These are phyloP conservation scores for Extremus antarcticus DNA, from an alignment of 495 filamentous ascomycete genomes.

Conservation along the genomic window DNA sequence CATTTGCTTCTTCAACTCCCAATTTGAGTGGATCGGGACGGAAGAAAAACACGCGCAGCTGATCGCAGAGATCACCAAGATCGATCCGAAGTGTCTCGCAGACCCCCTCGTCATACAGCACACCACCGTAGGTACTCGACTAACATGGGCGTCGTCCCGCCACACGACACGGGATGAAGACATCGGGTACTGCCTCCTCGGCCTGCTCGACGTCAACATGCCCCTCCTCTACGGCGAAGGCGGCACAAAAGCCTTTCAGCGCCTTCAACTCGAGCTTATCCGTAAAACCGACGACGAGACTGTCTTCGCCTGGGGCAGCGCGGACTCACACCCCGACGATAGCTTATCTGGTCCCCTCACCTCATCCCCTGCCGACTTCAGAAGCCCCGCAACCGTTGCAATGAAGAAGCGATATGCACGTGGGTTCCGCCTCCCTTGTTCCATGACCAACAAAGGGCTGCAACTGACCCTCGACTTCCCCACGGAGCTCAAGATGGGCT, in stretches of 20 bases:
- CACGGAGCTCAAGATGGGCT: too few relatives aligned
- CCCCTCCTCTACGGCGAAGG: constrained; percentile 19
- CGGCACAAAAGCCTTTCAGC: constrained; percentile 12
- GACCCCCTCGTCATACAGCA: background rate
- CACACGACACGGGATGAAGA: constrained; percentile 15
- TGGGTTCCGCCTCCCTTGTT: background rate
- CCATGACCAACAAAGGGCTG: constrained; percentile 9
- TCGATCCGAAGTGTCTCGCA: background rate
- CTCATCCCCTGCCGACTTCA: background rate
- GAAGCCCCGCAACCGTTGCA: background rate
- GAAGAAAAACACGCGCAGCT: background rate
- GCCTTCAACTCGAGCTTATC: constrained; percentile 13
- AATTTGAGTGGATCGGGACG: constrained; percentile 4
- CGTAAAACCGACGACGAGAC: background rate
- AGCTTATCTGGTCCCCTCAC: background rate
- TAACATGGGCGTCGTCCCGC: constrained; percentile 15
- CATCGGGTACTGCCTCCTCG: constrained; percentile 18
- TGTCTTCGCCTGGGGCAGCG: constrained; percentile 9
- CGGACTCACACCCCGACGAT: background rate
- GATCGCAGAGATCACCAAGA: background rate
- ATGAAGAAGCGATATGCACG: background rate
- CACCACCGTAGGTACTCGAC: constrained; percentile 13
- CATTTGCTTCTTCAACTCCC: background rate
- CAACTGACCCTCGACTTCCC: background rate
- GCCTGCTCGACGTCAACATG: constrained; percentile 20